Conservation (phyloP, 176 grass and related monocot species). For the Lolium rigidum region DNA sequence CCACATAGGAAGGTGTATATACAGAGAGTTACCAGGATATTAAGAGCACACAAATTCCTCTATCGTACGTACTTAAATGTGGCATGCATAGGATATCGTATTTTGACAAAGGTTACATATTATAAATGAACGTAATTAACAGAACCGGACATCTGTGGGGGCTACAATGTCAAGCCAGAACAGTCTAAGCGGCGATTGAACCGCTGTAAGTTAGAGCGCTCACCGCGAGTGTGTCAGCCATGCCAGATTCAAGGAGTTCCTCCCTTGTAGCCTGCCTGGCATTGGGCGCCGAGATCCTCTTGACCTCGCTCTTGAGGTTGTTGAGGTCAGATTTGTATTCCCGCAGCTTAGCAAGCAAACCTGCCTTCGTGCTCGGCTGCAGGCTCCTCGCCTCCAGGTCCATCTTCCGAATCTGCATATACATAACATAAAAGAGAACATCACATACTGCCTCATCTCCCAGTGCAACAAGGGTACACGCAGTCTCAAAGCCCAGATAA, state of each 20-base stretch:
- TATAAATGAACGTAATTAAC: background rate
- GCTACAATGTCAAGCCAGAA: background rate
- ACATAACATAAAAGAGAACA: background rate
- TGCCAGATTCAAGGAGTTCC: slow-evolving; percentile 84
- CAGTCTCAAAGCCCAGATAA: background rate
- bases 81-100: background rate
- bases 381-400: slow-evolving; percentile 91
- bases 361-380: slow-evolving; percentile 78
- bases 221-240: slow-evolving; percentile 79
- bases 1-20: background rate
- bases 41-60: background rate
- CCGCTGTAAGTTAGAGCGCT: slow-evolving; percentile 17
- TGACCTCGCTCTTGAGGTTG: slow-evolving; percentile 80
- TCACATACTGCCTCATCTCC: background rate
- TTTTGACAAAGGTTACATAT: background rate
- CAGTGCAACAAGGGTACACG: background rate
- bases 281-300: slow-evolving; percentile 70
- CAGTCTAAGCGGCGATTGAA: background rate
- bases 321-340: slow-evolving; percentile 94
- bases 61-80: background rate
- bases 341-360: slow-evolving; percentile 82
- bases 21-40: background rate
- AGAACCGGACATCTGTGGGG: background rate
- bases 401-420: slow-evolving; percentile 79
- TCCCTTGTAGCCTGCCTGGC: slow-evolving; percentile 73